Base-by-base conservation (phyloP, 768 basidiomycete genomes). In the Amanita pseudoporphyria region DNA sequence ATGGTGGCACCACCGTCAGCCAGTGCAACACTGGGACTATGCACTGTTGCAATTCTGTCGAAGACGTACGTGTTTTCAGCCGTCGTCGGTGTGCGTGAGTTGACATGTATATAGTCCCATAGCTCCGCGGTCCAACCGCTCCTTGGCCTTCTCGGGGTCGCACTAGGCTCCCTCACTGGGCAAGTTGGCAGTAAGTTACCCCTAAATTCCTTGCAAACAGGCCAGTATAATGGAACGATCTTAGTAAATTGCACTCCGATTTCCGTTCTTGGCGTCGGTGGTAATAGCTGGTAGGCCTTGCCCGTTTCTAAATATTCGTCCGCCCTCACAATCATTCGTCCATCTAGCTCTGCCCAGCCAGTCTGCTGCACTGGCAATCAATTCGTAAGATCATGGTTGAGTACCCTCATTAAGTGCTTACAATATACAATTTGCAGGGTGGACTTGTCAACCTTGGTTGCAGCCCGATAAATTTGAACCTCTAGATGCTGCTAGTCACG, bases 341-440 rank as follows among this genome's bases (percentile, higher is more conserved):
- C 10, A 18, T 13, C 40, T 9, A 60, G 60, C 53, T 28, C 52
- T 30, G 18, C 32, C 13, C 60, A 61, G 47, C 43, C 57, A 3
- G 58, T 51, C 41, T 61, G 60, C 52, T 61, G 60, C 57, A 49
- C 55, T 31, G 35, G 38, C 7, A 59, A 59, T 52, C 16, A 38
- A 6, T 59, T 59, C 52, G 57, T 57, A 53, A 55, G 57, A 21
- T 49, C 19, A 22, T 13, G 18, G 22, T 33, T n/a, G n/a, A 21
- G 14, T 9, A 26, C 26, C 35, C 7, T n/a, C 13, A 10, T 37
- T 2, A 44, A 30, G 14, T 46, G 12, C 14, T 31, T 9, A 47
- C 9, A 6, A 14, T 38, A n/a, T n/a, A n/a, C n/a, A 2, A 19
- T 43, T 24, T 21, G 24, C 45, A 57, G 56, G 46, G 40, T 24